These are phyloP conservation scores for Ocimum tenuiflorum DNA, from an alignment of 257 asterid genomes.

Conservation along the genomic window DNA sequence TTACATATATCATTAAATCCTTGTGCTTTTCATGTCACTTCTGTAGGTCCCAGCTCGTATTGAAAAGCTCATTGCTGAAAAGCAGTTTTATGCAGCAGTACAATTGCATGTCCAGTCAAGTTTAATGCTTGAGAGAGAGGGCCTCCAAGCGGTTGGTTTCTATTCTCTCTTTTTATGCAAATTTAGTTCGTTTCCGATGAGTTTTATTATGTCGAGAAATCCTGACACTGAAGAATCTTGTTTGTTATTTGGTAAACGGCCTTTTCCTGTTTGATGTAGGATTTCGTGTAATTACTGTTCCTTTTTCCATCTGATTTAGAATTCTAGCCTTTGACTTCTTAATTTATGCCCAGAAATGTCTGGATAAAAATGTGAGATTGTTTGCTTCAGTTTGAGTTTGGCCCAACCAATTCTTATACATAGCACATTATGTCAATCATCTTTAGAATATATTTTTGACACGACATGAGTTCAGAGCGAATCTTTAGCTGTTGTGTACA, in stretches of 20 bases:
- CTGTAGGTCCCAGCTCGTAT: conserved; percentile 88
- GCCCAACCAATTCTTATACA: background rate
- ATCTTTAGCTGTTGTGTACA: conserved; percentile 1
- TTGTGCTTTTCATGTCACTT: conserved; percentile 19
- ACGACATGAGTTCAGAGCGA: background rate
- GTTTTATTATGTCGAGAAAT: background rate
- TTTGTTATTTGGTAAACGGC: conserved; percentile 9
- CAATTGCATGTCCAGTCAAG: conserved; percentile 86
- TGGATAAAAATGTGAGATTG: background rate
- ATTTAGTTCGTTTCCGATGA: conserved; percentile 2
- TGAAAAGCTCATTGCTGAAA: conserved; percentile 85
- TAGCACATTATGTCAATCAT: conserved; percentile 3
- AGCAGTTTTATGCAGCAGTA: conserved; percentile 94
- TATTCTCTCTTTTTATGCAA: conserved; percentile 4
- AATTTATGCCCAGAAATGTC: conserved; percentile 1
- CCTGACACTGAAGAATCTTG: background rate
- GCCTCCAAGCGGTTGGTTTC: conserved; percentile 74
- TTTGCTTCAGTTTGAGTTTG: background rate
- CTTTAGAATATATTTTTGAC: background rate
- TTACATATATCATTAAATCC: conserved; percentile 10
- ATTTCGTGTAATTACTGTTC: conserved; percentile 6
- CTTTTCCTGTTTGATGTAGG: conserved; percentile 8
- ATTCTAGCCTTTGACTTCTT: background rate
- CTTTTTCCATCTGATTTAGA: conserved; percentile 11
- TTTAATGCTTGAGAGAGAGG: conserved; percentile 95